phyloP scores from a whole-genome alignment of 345 rosid genomes.

The Arabidopsis suecica region DNA sequence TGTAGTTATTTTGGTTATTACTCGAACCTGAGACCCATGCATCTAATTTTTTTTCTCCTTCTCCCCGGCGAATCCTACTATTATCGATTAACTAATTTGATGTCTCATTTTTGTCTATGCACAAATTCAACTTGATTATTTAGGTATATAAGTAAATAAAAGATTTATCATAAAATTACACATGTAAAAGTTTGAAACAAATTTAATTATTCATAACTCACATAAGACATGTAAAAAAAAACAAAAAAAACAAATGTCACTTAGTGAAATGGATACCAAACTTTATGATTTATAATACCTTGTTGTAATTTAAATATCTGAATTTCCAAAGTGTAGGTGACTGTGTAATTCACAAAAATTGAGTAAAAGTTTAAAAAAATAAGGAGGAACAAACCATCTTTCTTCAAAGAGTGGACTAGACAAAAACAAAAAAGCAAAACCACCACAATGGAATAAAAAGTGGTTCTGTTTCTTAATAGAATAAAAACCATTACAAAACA shows the following conservation, averaged over 20 bases:
- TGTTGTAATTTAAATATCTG: constrained; percentile 16
- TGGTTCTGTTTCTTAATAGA: constrained; percentile 17
- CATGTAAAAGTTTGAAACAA: too few species aligned
- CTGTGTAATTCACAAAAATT: constrained; percentile 45
- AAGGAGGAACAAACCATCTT: constrained; percentile 27
- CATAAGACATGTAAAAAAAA: too few species aligned
- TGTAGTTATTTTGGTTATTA: too few species aligned
- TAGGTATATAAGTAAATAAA: too few species aligned
- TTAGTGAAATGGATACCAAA: neutral
- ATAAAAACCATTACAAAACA: constrained; percentile 8
- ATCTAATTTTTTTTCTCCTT: too few species aligned
- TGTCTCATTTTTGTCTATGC: too few species aligned
- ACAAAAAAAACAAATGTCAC: neutral
- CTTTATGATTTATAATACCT: constrained; percentile 5
- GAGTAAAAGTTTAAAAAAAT: constrained; percentile 13
- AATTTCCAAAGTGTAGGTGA: constrained; percentile 39
- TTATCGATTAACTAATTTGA: too few species aligned
- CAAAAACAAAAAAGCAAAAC: constrained; percentile 37
- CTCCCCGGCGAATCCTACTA: too few species aligned
- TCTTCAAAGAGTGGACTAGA: constrained; percentile 38
- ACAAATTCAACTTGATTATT: too few species aligned
- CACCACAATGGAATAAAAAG: constrained; percentile 43
- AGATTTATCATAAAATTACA: too few species aligned
- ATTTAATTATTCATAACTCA: too few species aligned
- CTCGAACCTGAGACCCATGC: too few species aligned